A percentile compares a stretch with the other conserved stretches of the same genome.
Conservation (phyloP, 192 early-diverging fungal species). For the Chytriomyces sp. region DNA sequence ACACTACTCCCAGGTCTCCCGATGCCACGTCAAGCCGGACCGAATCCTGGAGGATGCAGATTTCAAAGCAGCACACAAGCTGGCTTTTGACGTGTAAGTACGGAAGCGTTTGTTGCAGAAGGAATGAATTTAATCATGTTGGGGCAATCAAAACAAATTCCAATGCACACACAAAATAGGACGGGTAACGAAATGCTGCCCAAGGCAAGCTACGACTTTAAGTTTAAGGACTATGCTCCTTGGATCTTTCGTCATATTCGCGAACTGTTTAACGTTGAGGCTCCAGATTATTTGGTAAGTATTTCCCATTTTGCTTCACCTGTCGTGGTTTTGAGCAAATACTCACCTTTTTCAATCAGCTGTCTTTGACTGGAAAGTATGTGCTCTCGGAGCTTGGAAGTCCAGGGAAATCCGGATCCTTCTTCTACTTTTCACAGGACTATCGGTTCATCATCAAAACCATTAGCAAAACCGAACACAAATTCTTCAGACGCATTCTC, state of each 20-base stretch:
- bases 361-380: constrained; percentile 94
- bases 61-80: constrained; percentile 85
- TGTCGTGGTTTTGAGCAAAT: background rate
- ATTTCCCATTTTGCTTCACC: background rate
- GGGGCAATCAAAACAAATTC: too few relatives aligned
- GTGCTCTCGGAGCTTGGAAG: constrained; percentile 93
- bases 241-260: constrained; percentile 94
- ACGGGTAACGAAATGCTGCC: constrained; percentile 96
- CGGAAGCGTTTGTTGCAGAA: background rate
- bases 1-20: constrained; percentile 63
- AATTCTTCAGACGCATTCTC: constrained; percentile 87
- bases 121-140: too few relatives aligned
- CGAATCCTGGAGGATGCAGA: constrained; percentile 66
- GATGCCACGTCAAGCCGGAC: constrained; percentile 80
- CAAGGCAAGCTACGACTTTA: constrained; percentile 93
- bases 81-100: constrained; percentile 90
- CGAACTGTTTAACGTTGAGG: constrained; percentile 84
- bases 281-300: constrained; percentile 91
- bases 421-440: constrained; percentile 98
- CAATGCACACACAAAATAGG: constrained; percentile 36
- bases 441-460: constrained; percentile 99
- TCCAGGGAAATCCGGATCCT: constrained; percentile 93
- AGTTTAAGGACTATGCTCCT: constrained; percentile 99
- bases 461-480: constrained; percentile 92
- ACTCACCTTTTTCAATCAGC: constrained; percentile 40